These are phyloP conservation scores for Juncus effusus DNA, from an alignment of 176 grass and related monocot genomes.

Conservation along the genomic window DNA sequence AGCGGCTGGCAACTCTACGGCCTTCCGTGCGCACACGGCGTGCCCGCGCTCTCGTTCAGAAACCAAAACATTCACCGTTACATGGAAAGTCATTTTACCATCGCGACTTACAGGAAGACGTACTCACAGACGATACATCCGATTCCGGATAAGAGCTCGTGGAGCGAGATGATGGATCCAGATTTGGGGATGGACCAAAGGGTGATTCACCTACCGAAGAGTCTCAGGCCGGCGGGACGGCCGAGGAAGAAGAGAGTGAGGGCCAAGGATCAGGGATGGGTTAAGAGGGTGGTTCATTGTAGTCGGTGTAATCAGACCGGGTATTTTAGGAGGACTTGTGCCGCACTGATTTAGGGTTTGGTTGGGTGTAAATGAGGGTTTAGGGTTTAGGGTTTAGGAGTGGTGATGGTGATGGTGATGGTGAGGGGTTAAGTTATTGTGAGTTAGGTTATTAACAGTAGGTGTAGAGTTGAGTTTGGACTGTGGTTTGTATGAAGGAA, in stretches of 20 bases:
- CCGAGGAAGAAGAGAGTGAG: constrained; percentile 84
- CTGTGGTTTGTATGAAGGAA: constrained; percentile 43
- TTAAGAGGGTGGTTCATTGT: constrained; percentile 85
- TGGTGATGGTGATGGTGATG: no score
- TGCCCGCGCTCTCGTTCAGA: constrained; percentile 81
- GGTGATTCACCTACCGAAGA: constrained; percentile 74
- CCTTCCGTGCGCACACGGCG: constrained; percentile 79
- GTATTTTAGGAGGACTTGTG: constrained; percentile 85
- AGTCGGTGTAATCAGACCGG: constrained; percentile 96
- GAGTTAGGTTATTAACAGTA: no score
- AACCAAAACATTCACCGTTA: constrained; percentile 91
- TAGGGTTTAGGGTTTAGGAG: no score
- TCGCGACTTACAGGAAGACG: constrained; percentile 80
- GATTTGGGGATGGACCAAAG: constrained; percentile 33
- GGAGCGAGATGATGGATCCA: constrained; percentile 49
- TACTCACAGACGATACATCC: constrained; percentile 96
- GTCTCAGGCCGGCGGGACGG: constrained; percentile 56
- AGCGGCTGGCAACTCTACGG: constrained; percentile 93
- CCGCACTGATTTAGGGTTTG: constrained; percentile 54
- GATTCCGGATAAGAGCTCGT: constrained; percentile 80
- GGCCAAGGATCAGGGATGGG: constrained; percentile 52
- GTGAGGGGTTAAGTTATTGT: no score
- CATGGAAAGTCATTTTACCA: constrained; percentile 85
- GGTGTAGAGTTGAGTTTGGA: constrained; percentile 12
- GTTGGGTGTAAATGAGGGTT: no score